Base-by-base conservation (phyloP, 2,329 filamentous ascomycete species). In the Aspergillus fischeri region DNA sequence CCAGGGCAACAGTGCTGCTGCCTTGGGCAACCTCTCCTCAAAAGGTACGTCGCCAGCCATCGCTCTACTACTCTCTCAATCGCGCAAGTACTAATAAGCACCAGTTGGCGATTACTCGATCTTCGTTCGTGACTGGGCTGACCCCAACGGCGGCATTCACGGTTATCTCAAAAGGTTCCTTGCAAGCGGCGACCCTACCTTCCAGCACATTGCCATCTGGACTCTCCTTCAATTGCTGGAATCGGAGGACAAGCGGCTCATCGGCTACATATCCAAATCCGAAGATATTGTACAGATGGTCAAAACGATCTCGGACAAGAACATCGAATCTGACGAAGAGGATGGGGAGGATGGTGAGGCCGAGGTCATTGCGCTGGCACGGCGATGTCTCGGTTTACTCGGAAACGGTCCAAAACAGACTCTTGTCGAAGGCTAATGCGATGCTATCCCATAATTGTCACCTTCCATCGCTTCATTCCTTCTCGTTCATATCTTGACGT, bases 121-220 rank as follows among this genome's bases (percentile, higher is more conserved):
- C 66, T 99, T 99, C 72, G 88, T 97, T 44, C 88, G 91, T 65
- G 91, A 96, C 74, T 99, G 94, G 94, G 87, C 84, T 20, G 88
- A 96, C 67, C 94, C 94, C 1, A 89, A 91, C 60, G 94, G 92
- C 49, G 94, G 94, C 49, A 96, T 99, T 60, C 92, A 97, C 70
- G 94, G 94, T 54, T 99, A 99, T 71, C 83, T 99, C 38, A 90
- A 87, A 67, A 87, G 93, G 54, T 99, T 99, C 81, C 82, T 99
- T 20, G 90, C 90, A 48, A 97, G 92, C 62, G 93, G 92, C 44
- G 94, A 99, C 71, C 87, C 94, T 0, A 99, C 94, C 0, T 99
- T 99, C 81, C 94, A 99, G 76, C 94, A 99, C 73, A 99, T 99
- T 70, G 94, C 94, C 52, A 96, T 97, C 62, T 99, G 94, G 94